These are phyloP conservation scores for Tricholoma bakamatsutake DNA, from an alignment of 768 basidiomycete genomes.

Conservation along the genomic window DNA sequence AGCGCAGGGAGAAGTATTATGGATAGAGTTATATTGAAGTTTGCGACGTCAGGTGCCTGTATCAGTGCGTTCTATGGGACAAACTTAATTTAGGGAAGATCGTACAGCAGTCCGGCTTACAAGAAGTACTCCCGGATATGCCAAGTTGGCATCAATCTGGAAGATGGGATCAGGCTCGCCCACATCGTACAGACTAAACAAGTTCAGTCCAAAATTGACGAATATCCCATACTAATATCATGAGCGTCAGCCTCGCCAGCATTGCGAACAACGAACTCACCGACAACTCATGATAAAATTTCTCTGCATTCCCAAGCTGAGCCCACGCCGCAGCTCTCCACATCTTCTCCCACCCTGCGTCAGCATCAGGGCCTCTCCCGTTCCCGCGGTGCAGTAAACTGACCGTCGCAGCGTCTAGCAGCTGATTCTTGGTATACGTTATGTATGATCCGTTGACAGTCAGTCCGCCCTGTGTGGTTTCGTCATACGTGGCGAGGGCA, in stretches of 20 bases:
- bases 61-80: slow-evolving; percentile 46
- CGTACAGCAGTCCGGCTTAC: slow-evolving; percentile 29
- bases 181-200: slow-evolving; percentile 60
- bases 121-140: slow-evolving; percentile 59
- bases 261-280: slow-evolving; percentile 31
- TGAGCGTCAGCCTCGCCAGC: not conserved
- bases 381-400: slow-evolving; percentile 64
- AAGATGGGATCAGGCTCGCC: slow-evolving; percentile 47
- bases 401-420: slow-evolving; percentile 52
- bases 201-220: slow-evolving; percentile 56
- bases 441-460: not conserved
- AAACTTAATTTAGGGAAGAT: not conserved
- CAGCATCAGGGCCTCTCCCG: slow-evolving; percentile 66
- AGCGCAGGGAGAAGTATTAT: slow-evolving; percentile 63
- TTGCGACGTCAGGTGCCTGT: slow-evolving; percentile 65
- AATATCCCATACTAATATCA: slow-evolving; percentile 48
- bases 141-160: slow-evolving; percentile 78
- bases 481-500: slow-evolving; percentile 51
- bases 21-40: slow-evolving; percentile 39
- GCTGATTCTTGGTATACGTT: slow-evolving; percentile 45
- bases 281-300: slow-evolving; percentile 61
- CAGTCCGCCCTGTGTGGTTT: slow-evolving; percentile 36
- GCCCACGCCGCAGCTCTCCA: slow-evolving; percentile 78
- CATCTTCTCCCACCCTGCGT: slow-evolving; percentile 75
- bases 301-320: slow-evolving; percentile 49